Conservation (phyloP, 768 basidiomycete genomes). For the Macrolepiota dolichaula region DNA sequence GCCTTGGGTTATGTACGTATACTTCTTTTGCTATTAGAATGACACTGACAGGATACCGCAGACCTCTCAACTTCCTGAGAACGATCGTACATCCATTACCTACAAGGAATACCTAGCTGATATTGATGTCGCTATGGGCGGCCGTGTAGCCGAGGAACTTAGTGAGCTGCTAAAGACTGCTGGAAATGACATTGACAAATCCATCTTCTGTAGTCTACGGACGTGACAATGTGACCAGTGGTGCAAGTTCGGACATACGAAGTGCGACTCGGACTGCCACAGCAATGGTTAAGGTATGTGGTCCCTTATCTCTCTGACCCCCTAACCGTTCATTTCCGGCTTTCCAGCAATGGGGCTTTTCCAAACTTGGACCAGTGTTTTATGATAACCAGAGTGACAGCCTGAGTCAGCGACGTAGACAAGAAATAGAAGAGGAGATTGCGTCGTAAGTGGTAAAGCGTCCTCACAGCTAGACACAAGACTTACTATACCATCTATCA, state of each 20-base stretch:
- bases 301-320: constrained; percentile 7
- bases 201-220: constrained; percentile 67
- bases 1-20: constrained; percentile 79
- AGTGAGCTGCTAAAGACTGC: constrained; percentile 41
- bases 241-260: constrained; percentile 85
- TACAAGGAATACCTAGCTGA: constrained; percentile 72
- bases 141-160: constrained; percentile 92
- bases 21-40: constrained; percentile 5
- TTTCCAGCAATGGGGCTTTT: constrained; percentile 72
- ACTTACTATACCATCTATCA: constrained; percentile 25
- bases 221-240: constrained; percentile 83
- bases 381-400: constrained; percentile 69
- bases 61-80: constrained; percentile 78
- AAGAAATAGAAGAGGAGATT: constrained; percentile 88
- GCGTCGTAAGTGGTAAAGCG: constrained; percentile 51
- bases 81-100: constrained; percentile 71
- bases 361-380: constrained; percentile 81
- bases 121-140: constrained; percentile 93
- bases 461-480: constrained; percentile 6
- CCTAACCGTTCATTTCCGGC: constrained; percentile 6
- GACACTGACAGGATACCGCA: constrained; percentile 23
- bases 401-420: constrained; percentile 72
- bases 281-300: constrained; percentile 82
- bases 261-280: constrained; percentile 78
- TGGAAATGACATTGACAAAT: constrained; percentile 9